These are phyloP conservation scores for Pseudovirgaria hyperparasitica DNA, from an alignment of 2,329 filamentous ascomycete species.

Conservation along the genomic window DNA sequence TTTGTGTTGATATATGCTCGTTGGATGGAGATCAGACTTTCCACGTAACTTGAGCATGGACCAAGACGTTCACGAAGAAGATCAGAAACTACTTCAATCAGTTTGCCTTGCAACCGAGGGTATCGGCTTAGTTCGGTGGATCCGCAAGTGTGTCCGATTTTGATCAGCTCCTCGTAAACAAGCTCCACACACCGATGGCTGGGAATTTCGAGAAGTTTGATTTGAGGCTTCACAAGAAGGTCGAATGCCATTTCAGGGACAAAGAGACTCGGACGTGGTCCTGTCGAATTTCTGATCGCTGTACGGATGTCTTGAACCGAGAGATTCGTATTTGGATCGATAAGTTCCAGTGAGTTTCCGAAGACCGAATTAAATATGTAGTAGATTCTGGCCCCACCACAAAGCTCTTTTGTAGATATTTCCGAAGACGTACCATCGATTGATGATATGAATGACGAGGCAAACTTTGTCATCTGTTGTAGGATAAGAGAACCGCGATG, in stretches of 20 bases:
- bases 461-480: slow-evolving; percentile 96
- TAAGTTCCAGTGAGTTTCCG: slow-evolving; percentile 87
- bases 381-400: slow-evolving; percentile 88
- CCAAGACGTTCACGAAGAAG: slow-evolving; percentile 84
- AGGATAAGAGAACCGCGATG: slow-evolving; percentile 89
- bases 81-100: slow-evolving; percentile 97
- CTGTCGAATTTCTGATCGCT: slow-evolving; percentile 94
- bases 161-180: slow-evolving; percentile 97
- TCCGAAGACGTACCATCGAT: slow-evolving; percentile 98
- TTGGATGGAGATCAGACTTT: slow-evolving; percentile 94
- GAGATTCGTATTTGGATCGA: slow-evolving; percentile 91
- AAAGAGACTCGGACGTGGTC: slow-evolving; percentile 87
- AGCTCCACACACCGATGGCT: slow-evolving; percentile 95
- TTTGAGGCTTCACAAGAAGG: slow-evolving; percentile 93
- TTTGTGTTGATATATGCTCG: slow-evolving; percentile 99
- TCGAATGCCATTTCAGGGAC: slow-evolving; percentile 97
- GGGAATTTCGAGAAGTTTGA: slow-evolving; percentile 88
- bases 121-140: slow-evolving; percentile 88
- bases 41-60: slow-evolving; percentile 80
- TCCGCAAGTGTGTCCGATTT: slow-evolving; percentile 97
- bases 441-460: slow-evolving; percentile 93
- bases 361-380: slow-evolving; percentile 99
- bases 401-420: slow-evolving; percentile 96
- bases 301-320: slow-evolving; percentile 92
- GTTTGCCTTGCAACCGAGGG: slow-evolving; percentile 84